Percentiles rank a stretch among this genome's conserved stretches.
These are phyloP conservation scores for Acacia crassicarpa DNA, from an alignment of 306 rosid species.

Conservation along the genomic window DNA sequence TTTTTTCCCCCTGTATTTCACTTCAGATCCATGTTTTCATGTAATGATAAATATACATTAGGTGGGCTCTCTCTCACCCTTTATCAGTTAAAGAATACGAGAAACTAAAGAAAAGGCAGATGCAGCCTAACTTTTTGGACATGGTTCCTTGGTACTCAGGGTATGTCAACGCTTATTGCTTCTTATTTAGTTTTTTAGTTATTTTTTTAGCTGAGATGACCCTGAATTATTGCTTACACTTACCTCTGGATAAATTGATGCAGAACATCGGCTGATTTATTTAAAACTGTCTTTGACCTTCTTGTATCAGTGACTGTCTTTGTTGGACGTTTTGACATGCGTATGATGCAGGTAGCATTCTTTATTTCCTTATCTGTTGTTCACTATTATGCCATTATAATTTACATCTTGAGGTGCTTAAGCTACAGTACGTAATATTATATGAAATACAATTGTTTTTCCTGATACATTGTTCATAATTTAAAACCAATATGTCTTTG, in stretches of 20 bases:
- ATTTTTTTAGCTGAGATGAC: constrained; percentile 20
- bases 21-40: constrained; percentile 18
- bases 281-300: constrained; percentile 97
- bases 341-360: constrained; percentile 94
- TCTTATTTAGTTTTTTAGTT: not conserved
- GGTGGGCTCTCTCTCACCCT: constrained; percentile 99
- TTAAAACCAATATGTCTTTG: not conserved
- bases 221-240: constrained; percentile 31
- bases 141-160: constrained; percentile 99
- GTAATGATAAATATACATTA: constrained; percentile 41
- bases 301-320: constrained; percentile 97
- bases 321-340: constrained; percentile 99
- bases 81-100: constrained; percentile 81
- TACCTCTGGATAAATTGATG: constrained; percentile 33
- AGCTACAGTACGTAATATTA: not conserved
- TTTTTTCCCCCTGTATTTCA: not conserved
- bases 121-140: constrained; percentile 91
- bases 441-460: not conserved
- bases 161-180: constrained; percentile 41
- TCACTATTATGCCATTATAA: constrained; percentile 8
- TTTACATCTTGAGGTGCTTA: constrained; percentile 21
- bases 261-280: constrained; percentile 99
- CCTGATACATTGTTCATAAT: not conserved
- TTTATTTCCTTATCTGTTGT: constrained; percentile 8
- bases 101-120: constrained; percentile 85